Percentiles rank a stretch among this genome's conserved stretches.
Conservation (phyloP, 179 eudicot genomes). For the Heliamphora pulchella region DNA sequence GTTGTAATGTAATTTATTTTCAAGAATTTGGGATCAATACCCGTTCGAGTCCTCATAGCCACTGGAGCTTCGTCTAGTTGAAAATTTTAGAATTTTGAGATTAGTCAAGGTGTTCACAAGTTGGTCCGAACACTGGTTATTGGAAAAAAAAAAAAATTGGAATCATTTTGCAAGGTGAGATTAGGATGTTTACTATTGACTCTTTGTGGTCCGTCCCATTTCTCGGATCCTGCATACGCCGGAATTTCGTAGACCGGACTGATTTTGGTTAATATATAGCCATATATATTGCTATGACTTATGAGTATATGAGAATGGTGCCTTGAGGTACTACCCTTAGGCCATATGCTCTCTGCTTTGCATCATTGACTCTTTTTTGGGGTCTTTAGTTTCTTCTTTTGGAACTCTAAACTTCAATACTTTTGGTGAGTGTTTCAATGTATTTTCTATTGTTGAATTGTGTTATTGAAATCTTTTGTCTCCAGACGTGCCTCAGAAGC, state of each 20-base stretch:
- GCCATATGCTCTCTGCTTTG: conserved; percentile 21
- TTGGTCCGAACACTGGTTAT: background rate
- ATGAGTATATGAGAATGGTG: background rate
- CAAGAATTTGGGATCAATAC: background rate
- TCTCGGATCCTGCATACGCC: too few relatives aligned
- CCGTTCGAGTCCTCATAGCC: background rate
- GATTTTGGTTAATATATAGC: background rate
- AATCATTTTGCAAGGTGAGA: too few relatives aligned
- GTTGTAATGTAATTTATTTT: background rate
- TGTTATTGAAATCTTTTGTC: too few relatives aligned
- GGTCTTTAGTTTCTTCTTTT: conserved; percentile 47
- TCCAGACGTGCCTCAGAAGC: too few relatives aligned
- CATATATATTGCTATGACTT: too few relatives aligned
- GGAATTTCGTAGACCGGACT: too few relatives aligned
- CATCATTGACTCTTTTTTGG: conserved; percentile 30
- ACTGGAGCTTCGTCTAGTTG: too few relatives aligned
- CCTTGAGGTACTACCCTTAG: conserved; percentile 16
- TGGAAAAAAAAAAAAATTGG: too few relatives aligned
- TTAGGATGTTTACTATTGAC: too few relatives aligned
- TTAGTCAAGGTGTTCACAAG: background rate
- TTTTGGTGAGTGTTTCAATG: conserved; percentile 42
- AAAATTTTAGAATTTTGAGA: too few relatives aligned
- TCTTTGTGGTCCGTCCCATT: too few relatives aligned
- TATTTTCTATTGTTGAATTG: too few relatives aligned
- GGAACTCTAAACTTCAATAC: conserved; percentile 40